Conservation (phyloP, 129 eudicot species). For the Scalesia atractyloides region DNA sequence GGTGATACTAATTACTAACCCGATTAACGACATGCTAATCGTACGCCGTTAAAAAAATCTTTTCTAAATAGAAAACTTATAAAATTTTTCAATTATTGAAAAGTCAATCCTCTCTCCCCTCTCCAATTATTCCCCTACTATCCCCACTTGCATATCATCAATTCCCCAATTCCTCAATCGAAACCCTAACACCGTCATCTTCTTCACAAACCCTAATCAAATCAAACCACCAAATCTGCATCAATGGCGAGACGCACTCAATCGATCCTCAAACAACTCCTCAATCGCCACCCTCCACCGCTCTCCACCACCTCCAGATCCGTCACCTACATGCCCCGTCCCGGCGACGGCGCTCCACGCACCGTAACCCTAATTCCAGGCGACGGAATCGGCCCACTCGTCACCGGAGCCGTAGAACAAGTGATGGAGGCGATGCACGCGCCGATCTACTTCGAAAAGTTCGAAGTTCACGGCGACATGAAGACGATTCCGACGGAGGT, state of each 20-base stretch:
- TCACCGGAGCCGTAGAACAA: constrained; percentile 88
- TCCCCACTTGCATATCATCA: constrained; percentile 7
- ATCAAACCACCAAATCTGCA: constrained; percentile 13
- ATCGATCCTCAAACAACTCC: constrained; percentile 48
- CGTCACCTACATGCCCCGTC: constrained; percentile 98
- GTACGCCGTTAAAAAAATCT: too few relatives aligned
- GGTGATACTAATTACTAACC: too few relatives aligned
- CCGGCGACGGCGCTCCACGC: constrained; percentile 90
- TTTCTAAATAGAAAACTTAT: not conserved
- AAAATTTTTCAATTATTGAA: not conserved
- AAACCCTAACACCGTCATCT: constrained; percentile 31
- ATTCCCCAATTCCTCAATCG: not conserved
- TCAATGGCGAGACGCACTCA: constrained; percentile 49
- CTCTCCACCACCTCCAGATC: constrained; percentile 49
- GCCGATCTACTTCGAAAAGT: constrained; percentile 78
- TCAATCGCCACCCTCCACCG: constrained; percentile 13
- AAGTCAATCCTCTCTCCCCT: constrained; percentile 23
- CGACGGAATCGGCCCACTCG: constrained; percentile 88
- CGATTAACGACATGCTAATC: too few relatives aligned
- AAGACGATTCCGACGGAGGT: constrained; percentile 59
- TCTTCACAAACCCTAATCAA: not conserved
- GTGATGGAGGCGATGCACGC: constrained; percentile 99
- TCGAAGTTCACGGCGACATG: constrained; percentile 84
- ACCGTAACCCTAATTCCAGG: constrained; percentile 90
- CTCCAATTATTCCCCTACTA: constrained; percentile 33